A percentile compares a stretch with the other conserved stretches of the same genome.
Evolutionary conservation across 2,329 filamentous ascomycete genomes (phyloP).

Genomic region (Trichoderma citrinoviride): DNA sequence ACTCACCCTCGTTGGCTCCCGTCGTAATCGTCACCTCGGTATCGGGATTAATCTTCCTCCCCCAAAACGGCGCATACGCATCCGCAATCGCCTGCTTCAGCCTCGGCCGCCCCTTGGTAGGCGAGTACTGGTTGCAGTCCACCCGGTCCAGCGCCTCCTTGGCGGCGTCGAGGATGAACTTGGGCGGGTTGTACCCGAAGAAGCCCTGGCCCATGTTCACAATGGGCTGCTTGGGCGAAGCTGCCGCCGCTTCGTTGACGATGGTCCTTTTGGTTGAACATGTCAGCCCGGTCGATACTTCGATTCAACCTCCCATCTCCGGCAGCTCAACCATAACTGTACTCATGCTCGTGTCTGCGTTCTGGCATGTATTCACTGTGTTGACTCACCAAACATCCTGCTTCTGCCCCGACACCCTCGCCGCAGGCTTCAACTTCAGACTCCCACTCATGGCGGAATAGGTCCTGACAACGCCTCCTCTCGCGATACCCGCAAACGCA

Average conservation of each 20-base stretch:
- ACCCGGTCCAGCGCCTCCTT: conserved; percentile 86
- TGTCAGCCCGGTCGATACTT: background rate
- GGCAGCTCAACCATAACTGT: background rate
- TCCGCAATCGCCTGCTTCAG: conserved; percentile 91
- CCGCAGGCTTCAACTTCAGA: conserved; percentile 50
- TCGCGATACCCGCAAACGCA: background rate
- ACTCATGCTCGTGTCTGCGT: too few relatives aligned
- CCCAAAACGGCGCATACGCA: conserved; percentile 88
- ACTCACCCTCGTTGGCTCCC: conserved; percentile 70
- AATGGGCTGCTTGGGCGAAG: conserved; percentile 61
- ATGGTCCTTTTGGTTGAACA: conserved; percentile 52
- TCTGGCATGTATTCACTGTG: too few relatives aligned
- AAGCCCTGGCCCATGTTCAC: conserved; percentile 68
- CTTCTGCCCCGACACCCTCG: conserved; percentile 48
- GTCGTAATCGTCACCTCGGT: conserved; percentile 95
- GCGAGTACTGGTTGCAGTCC: conserved; percentile 98
- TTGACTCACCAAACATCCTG: conserved; percentile 52
- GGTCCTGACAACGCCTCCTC: background rate
- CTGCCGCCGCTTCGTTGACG: conserved; percentile 63
- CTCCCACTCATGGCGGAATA: conserved; percentile 42
- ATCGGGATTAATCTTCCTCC: conserved; percentile 76
- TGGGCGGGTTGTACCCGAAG: conserved; percentile 90
- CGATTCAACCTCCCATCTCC: background rate
- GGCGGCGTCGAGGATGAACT: conserved; percentile 87
- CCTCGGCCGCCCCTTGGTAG: conserved; percentile 86